These are phyloP conservation scores for Aspergillus caelatus DNA, from an alignment of 2,329 filamentous ascomycete genomes.

Conservation along the genomic window DNA sequence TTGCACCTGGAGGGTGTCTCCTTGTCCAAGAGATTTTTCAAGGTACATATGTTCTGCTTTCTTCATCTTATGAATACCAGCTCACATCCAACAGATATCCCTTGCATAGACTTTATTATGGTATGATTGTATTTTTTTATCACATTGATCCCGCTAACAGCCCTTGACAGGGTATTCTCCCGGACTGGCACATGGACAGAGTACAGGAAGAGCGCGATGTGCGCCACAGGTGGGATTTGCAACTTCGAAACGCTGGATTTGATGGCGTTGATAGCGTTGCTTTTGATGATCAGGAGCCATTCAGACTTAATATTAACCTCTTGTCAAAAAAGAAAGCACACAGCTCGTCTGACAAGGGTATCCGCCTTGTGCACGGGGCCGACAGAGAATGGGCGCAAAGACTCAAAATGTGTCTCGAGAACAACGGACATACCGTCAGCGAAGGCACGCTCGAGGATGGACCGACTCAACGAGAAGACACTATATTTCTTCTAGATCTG, in stretches of 20 bases:
- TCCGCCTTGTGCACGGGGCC: background rate
- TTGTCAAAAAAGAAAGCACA: slow-evolving; percentile 7
- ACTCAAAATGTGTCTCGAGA: background rate
- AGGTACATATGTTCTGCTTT: background rate
- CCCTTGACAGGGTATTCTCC: no score
- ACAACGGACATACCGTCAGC: slow-evolving; percentile 3
- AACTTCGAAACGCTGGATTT: no score
- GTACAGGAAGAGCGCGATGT: no score
- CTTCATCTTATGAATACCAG: background rate
- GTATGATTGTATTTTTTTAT: no score
- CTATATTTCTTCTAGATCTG: slow-evolving; percentile 18
- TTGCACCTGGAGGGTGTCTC: background rate
- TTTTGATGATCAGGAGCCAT: no score
- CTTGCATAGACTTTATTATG: no score
- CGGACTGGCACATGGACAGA: no score
- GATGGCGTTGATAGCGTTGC: no score
- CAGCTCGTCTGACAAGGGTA: background rate
- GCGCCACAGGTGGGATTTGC: no score
- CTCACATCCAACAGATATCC: background rate
- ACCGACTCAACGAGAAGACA: background rate
- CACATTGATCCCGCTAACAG: no score
- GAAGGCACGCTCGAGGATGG: slow-evolving; percentile 3
- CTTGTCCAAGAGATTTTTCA: background rate
- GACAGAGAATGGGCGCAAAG: background rate
- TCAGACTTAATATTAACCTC: no score